Percentiles rank a stretch among this genome's conserved stretches.
Conservation (phyloP, 345 rosid species). For the Bretschneidera sinensis region DNA sequence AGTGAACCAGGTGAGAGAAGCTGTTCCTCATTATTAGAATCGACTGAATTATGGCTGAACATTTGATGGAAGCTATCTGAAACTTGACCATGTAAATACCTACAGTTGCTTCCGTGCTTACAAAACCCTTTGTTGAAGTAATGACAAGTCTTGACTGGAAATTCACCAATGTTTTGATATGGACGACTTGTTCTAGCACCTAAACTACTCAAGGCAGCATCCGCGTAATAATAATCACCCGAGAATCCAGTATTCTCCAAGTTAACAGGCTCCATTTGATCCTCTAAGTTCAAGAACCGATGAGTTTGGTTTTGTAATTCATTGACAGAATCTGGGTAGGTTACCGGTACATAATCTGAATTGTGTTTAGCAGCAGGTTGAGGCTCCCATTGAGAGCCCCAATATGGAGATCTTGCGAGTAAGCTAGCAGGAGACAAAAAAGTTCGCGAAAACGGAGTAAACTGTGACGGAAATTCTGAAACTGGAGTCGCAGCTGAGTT, state of each 20-base stretch:
- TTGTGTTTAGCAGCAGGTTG: slow-evolving; percentile 23
- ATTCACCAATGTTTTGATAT: slow-evolving; percentile 23
- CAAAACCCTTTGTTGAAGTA: slow-evolving; percentile 62
- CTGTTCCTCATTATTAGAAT: slow-evolving; percentile 33
- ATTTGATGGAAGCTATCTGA: slow-evolving; percentile 31
- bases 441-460: slow-evolving; percentile 21
- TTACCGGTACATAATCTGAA: slow-evolving; percentile 16
- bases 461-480: slow-evolving; percentile 20
- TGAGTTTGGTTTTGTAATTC: slow-evolving; percentile 34
- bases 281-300: slow-evolving; percentile 36
- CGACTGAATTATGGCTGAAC: slow-evolving; percentile 20
- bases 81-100: slow-evolving; percentile 46
- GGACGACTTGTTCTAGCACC: slow-evolving; percentile 23
- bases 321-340: slow-evolving; percentile 23
- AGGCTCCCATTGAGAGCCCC: slow-evolving; percentile 33
- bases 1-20: slow-evolving; percentile 34
- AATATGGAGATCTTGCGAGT: slow-evolving; percentile 21
- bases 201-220: slow-evolving; percentile 24
- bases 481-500: slow-evolving; percentile 16
- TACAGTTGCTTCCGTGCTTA: slow-evolving; percentile 60
- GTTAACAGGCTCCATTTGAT: slow-evolving; percentile 32
- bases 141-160: slow-evolving; percentile 49
- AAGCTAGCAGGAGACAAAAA: slow-evolving; percentile 15
- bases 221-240: slow-evolving; percentile 25
- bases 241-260: slow-evolving; percentile 29